Percentiles rank a stretch among this genome's conserved stretches.
Conservation (phyloP, 2,329 filamentous ascomycete species). For the Nothophaeocryptopus gaeumannii region DNA sequence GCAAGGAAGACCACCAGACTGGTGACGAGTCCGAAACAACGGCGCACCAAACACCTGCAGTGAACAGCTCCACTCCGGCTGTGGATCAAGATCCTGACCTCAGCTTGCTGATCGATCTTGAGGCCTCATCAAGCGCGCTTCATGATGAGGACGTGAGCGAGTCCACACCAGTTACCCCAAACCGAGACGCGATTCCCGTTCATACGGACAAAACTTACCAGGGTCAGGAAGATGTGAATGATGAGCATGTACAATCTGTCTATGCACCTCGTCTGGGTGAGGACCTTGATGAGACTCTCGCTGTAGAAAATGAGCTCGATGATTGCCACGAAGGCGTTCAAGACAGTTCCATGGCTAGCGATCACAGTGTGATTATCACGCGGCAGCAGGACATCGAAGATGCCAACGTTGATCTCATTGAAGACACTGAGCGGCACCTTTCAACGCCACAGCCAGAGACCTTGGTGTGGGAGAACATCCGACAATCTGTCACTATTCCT, state of each 20-base stretch:
- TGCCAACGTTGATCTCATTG: too few species aligned
- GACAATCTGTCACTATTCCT: constrained; percentile 30
- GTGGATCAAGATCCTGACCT: neutral
- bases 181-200: neutral
- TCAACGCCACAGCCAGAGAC: constrained; percentile 27
- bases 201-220: neutral
- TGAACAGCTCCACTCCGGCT: too few species aligned
- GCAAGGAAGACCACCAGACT: constrained; percentile 9
- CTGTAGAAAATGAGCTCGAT: constrained; percentile 15
- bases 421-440: neutral
- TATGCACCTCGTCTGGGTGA: neutral
- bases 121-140: neutral
- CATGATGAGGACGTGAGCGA: constrained; percentile 3
- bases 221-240: neutral
- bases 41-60: neutral
- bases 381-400: neutral
- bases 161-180: too few species aligned
- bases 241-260: neutral
- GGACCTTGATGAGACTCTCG: constrained; percentile 20
- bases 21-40: neutral
- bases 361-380: constrained; percentile 22
- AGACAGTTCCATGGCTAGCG: constrained; percentile 13
- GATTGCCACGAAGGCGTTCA: constrained; percentile 5
- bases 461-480: constrained; percentile 31
- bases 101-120: constrained; percentile 9